Evolutionary conservation across 768 basidiomycete species (phyloP).

Genomic region (Mycena galopus): DNA sequence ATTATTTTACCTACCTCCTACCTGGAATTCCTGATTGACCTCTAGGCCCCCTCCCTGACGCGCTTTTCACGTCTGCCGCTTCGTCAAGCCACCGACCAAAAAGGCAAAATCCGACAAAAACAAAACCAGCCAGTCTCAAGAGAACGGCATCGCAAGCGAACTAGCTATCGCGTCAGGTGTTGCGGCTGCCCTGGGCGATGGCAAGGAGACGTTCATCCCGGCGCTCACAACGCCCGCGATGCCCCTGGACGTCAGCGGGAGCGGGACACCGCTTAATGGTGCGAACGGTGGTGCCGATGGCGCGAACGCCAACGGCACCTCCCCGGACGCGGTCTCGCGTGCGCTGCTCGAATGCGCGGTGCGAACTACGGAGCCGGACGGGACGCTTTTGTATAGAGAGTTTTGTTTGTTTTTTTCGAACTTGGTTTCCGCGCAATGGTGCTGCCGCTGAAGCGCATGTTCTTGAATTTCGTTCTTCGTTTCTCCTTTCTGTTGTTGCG

Average conservation of each 20-base stretch:
- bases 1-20: not conserved
- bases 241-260: constrained; percentile 1
- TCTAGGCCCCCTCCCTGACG: not conserved
- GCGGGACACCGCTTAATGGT: not conserved
- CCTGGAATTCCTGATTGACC: too few relatives aligned
- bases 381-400: constrained; percentile 26
- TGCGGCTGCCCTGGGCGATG: not conserved
- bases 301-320: not conserved
- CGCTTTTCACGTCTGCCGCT: constrained; percentile 68
- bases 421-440: not conserved
- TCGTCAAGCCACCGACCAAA: constrained; percentile 66
- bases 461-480: not conserved
- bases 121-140: not conserved
- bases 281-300: not conserved
- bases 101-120: constrained; percentile 42
- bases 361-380: constrained; percentile 11
- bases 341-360: constrained; percentile 24
- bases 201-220: not conserved
- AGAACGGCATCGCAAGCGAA: constrained; percentile 36
- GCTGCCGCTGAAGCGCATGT: not conserved
- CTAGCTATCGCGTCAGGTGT: not conserved
- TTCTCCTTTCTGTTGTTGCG: too few relatives aligned
- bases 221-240: constrained; percentile 25
- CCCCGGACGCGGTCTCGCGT: not conserved
- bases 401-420: not conserved